These are phyloP conservation scores for Amborella trichopoda DNA, from an alignment of 164 flowering plant genomes.

Conservation along the genomic window DNA sequence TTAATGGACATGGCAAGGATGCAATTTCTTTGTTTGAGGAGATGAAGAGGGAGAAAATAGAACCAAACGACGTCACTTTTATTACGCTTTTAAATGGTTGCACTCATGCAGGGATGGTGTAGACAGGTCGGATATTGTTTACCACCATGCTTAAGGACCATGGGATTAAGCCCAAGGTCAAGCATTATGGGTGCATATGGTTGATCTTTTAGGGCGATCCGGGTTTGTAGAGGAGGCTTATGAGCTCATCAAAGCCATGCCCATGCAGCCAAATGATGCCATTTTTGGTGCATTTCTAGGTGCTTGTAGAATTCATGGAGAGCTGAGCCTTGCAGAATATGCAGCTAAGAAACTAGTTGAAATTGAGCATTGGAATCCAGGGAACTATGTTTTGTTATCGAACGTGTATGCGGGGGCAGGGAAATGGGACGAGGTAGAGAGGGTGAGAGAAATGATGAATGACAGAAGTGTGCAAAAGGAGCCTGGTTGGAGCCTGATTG, in stretches of 20 bases:
- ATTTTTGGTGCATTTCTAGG: slow-evolving; percentile 24
- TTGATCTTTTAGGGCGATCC: slow-evolving; percentile 27
- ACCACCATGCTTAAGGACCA: slow-evolving; percentile 15
- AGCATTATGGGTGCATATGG: slow-evolving; percentile 22
- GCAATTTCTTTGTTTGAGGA: slow-evolving; percentile 17
- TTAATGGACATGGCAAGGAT: slow-evolving; percentile 18
- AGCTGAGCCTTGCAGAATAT: slow-evolving; percentile 19
- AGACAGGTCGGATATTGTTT: slow-evolving; percentile 13
- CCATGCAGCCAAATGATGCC: slow-evolving; percentile 15
- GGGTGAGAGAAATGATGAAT: slow-evolving; percentile 43
- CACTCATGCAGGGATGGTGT: slow-evolving; percentile 24
- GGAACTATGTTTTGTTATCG: slow-evolving; percentile 55
- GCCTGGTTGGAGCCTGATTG: slow-evolving; percentile 78
- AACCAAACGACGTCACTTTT: slow-evolving; percentile 22
- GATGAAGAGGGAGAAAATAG: slow-evolving; percentile 7
- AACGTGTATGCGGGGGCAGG: slow-evolving; percentile 50
- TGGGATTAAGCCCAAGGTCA: slow-evolving; percentile 13
- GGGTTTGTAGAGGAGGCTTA: slow-evolving; percentile 16
- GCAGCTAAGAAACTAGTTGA: slow-evolving; percentile 17
- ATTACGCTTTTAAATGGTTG: slow-evolving; percentile 21
- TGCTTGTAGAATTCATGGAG: slow-evolving; percentile 23
- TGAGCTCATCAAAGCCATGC: slow-evolving; percentile 16
- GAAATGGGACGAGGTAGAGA: slow-evolving; percentile 47
- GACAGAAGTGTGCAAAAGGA: slow-evolving; percentile 35
- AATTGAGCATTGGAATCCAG: slow-evolving; percentile 17